These are phyloP conservation scores for Paramecium biaurelia DNA, from an alignment of 73 alveolate genomes.

Conservation along the genomic window DNA sequence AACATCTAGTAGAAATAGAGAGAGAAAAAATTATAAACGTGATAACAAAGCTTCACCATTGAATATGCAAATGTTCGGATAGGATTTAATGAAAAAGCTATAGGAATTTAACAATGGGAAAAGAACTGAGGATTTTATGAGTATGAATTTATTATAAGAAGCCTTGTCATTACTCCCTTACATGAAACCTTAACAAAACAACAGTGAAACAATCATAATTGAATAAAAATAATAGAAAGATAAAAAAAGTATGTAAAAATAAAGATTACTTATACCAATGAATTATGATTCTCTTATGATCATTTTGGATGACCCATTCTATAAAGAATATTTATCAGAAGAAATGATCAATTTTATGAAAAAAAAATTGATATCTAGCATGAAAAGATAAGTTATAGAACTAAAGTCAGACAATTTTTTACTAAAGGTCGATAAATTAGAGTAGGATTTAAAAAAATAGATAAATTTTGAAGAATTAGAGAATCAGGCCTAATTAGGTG, in stretches of 20 bases:
- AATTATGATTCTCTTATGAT: constrained; percentile 30
- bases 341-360: background rate
- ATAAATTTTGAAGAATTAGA: background rate
- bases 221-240: background rate
- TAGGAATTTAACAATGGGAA: background rate
- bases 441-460: background rate
- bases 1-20: background rate
- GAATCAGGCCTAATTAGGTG: background rate
- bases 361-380: background rate
- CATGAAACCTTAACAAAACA: background rate
- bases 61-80: background rate
- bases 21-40: background rate
- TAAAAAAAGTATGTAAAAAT: background rate
- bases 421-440: background rate
- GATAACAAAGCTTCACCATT: background rate
- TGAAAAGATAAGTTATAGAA: background rate
- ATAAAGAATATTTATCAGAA: constrained; percentile 3
- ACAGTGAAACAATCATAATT: background rate
- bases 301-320: constrained; percentile 26
- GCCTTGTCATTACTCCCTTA: background rate
- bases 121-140: background rate
- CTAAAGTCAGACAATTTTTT: background rate
- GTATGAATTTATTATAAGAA: background rate
- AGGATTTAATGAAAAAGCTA: background rate
- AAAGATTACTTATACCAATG: background rate